Percentiles rank a stretch among this genome's conserved stretches.
phyloP scores from a whole-genome alignment of 768 basidiomycete genomes.

The Udeniomyces megalosporus region DNA sequence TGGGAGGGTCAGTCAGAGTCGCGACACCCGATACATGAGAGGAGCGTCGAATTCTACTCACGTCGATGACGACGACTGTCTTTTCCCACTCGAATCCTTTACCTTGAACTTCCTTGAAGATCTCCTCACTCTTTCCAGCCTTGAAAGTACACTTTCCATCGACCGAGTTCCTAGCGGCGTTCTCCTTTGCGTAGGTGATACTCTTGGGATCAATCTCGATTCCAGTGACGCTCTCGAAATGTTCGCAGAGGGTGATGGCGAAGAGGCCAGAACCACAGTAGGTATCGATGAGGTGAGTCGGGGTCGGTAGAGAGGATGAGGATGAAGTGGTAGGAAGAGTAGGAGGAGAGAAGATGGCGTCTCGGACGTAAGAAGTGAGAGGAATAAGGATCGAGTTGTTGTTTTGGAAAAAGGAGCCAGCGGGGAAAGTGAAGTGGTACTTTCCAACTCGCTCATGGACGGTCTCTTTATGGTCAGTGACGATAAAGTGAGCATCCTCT shows the following conservation, averaged over 20 bases:
- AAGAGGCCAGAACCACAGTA: constrained; percentile 75
- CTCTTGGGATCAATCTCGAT: constrained; percentile 22
- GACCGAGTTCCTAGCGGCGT: constrained; percentile 34
- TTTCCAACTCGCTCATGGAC: constrained; percentile 73
- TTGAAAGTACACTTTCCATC: constrained; percentile 47
- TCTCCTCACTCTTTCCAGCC: constrained; percentile 69
- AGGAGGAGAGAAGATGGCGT: constrained; percentile 42
- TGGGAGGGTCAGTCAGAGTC: neutral
- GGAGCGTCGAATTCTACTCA: constrained; percentile 15
- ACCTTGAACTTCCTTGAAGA: constrained; percentile 39
- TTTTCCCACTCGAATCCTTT: constrained; percentile 24
- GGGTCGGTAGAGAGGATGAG: constrained; percentile 7
- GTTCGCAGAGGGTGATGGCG: constrained; percentile 59
- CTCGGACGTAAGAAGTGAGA: constrained; percentile 65
- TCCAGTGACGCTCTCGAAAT: constrained; percentile 63
- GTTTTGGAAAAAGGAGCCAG: constrained; percentile 94
- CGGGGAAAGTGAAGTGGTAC: constrained; percentile 53
- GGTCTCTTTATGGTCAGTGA: constrained; percentile 59
- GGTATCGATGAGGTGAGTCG: constrained; percentile 81
- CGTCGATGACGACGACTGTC: constrained; percentile 28
- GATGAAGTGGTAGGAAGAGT: constrained; percentile 18
- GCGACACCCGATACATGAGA: too few species aligned
- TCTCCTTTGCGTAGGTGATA: constrained; percentile 30
- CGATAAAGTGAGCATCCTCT: constrained; percentile 46
- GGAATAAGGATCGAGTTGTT: constrained; percentile 82